Evolutionary conservation across 2,329 filamentous ascomycete species (phyloP).

Genomic region (Penicillium sclerotigenum): DNA sequence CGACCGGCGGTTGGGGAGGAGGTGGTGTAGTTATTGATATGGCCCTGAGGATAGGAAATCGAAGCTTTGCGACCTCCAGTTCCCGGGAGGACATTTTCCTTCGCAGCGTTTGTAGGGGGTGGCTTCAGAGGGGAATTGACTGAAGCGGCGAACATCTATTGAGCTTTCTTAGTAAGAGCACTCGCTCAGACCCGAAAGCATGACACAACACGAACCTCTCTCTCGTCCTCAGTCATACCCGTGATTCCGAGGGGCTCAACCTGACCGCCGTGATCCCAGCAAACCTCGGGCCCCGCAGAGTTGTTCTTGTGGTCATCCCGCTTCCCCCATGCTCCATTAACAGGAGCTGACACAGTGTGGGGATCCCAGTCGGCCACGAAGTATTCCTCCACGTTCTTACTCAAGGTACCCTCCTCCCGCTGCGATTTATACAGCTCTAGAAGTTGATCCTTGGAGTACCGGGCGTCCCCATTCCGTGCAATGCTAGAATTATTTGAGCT

Average conservation of each 20-base stretch:
- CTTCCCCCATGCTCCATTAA: conserved; percentile 70
- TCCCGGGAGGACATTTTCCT: conserved; percentile 47
- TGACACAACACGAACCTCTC: conserved; percentile 53
- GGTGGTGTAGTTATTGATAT: conserved; percentile 62
- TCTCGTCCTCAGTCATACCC: conserved; percentile 67
- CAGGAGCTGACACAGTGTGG: conserved; percentile 62
- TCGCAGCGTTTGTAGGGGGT: conserved; percentile 64
- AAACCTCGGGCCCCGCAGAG: conserved; percentile 80
- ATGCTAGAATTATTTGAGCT: conserved; percentile 48
- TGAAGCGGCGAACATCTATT: conserved; percentile 73
- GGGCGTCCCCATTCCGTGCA: conserved; percentile 56
- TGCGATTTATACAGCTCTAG: conserved; percentile 67
- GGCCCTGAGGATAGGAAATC: conserved; percentile 64
- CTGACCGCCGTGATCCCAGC: conserved; percentile 76
- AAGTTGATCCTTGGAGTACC: conserved; percentile 77
- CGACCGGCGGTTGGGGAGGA: conserved; percentile 71
- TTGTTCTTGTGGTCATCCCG: conserved; percentile 68
- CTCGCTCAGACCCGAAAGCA: not conserved
- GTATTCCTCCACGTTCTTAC: conserved; percentile 62
- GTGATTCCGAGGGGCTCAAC: conserved; percentile 69
- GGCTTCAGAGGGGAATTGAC: conserved; percentile 94
- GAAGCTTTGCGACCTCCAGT: conserved; percentile 72
- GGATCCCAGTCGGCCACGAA: conserved; percentile 79
- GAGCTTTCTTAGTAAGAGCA: conserved; percentile 19
- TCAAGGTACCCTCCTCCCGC: conserved; percentile 52